Percentiles rank a stretch among this genome's conserved stretches.
Conservation (phyloP, 2,329 filamentous ascomycete genomes). For the Aureobasidium leucospermi region DNA sequence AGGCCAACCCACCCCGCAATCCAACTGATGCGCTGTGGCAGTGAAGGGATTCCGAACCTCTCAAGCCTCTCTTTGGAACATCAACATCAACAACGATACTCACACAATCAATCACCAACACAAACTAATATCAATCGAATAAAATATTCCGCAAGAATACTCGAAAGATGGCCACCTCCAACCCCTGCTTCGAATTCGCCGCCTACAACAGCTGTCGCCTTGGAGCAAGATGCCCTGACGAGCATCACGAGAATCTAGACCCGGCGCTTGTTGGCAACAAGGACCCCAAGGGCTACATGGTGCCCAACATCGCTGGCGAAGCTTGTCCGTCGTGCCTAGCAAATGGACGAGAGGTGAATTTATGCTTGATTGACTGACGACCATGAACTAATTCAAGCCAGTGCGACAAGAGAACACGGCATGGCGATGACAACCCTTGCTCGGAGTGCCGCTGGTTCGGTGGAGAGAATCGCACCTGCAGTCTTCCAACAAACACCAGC, state of each 20-base stretch:
- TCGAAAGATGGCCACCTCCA: too few species aligned
- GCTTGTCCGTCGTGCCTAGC: background rate
- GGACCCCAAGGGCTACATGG: background rate
- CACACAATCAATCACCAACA: too few species aligned
- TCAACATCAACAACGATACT: too few species aligned
- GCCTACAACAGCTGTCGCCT: background rate
- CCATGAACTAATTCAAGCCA: background rate
- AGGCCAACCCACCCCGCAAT: too few species aligned
- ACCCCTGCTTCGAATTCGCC: background rate
- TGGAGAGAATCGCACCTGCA: background rate
- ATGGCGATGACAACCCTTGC: slow-evolving; percentile 7
- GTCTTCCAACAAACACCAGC: background rate
- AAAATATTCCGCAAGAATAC: too few species aligned
- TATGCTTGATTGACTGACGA: background rate
- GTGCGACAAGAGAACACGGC: slow-evolving; percentile 1
- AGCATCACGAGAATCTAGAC: background rate
- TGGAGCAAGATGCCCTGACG: background rate
- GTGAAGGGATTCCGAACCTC: too few species aligned
- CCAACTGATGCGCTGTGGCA: too few species aligned
- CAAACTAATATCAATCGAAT: too few species aligned
- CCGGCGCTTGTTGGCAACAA: background rate
- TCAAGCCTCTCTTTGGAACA: too few species aligned
- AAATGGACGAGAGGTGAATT: background rate
- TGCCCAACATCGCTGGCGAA: background rate
- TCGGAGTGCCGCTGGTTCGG: slow-evolving; percentile 12